Evolutionary conservation across 2,329 filamentous ascomycete genomes (phyloP).

Genomic region (Fusarium sp.): DNA sequence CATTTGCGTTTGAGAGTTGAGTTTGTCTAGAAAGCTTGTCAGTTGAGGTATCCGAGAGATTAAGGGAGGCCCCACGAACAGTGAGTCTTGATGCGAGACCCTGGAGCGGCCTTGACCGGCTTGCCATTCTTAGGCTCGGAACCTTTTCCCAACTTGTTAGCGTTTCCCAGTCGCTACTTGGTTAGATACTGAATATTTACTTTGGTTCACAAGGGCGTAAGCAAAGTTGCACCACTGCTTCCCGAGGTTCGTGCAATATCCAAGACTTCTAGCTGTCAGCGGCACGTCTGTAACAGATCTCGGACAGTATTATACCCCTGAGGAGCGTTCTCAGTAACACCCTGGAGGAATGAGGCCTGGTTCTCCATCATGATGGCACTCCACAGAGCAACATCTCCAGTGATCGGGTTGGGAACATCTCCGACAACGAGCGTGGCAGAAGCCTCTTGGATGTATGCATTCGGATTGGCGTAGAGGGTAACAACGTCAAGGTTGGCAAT

Average conservation of each 20-base stretch:
- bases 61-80: background rate
- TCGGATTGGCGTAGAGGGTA: background rate
- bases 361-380: slow-evolving; percentile 23
- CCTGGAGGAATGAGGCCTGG: slow-evolving; percentile 9
- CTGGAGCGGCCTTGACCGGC: background rate
- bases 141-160: background rate
- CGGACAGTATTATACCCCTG: background rate
- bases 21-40: background rate
- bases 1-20: slow-evolving; percentile 2
- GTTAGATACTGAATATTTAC: background rate
- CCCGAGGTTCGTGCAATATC: slow-evolving; percentile 13
- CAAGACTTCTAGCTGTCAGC: background rate
- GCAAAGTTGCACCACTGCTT: slow-evolving; percentile 25
- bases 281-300: too few relatives aligned
- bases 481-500: slow-evolving; percentile 9
- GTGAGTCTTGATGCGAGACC: slow-evolving; percentile 13
- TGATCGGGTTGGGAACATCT: slow-evolving; percentile 8
- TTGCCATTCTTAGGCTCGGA: slow-evolving; percentile 5
- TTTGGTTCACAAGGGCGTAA: slow-evolving; percentile 7
- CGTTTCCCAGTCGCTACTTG: background rate
- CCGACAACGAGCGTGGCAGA: slow-evolving; percentile 9
- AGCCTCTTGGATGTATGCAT: slow-evolving; percentile 16
- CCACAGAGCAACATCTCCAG: slow-evolving; percentile 15
- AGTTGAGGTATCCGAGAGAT: too few relatives aligned
- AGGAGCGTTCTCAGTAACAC: slow-evolving; percentile 13